These are phyloP conservation scores for Salix arbutifolia DNA, from an alignment of 345 rosid genomes.

Conservation along the genomic window DNA sequence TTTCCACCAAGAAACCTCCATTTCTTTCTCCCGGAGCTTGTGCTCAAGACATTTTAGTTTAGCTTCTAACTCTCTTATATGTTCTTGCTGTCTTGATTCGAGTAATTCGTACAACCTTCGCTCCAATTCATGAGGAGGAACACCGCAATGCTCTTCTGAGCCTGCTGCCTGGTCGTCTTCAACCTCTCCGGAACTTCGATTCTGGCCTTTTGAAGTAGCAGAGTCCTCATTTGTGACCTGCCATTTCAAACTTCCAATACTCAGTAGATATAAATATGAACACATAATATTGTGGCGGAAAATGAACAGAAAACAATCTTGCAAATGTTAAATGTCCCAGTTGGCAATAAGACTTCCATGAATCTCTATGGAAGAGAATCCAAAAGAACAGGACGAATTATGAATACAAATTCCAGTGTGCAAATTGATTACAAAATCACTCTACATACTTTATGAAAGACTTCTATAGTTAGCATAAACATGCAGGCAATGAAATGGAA, in stretches of 20 bases:
- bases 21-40: constrained; percentile 54
- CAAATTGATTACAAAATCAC: not conserved
- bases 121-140: constrained; percentile 62
- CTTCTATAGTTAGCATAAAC: not conserved
- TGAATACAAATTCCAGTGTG: not conserved
- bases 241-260: constrained; percentile 1
- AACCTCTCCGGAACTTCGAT: constrained; percentile 36
- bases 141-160: constrained; percentile 31
- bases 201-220: constrained; percentile 16
- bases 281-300: not conserved
- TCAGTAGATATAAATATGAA: not conserved
- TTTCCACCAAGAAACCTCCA: constrained; percentile 75
- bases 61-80: constrained; percentile 59
- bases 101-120: constrained; percentile 60
- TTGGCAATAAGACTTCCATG: not conserved
- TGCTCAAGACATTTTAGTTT: constrained; percentile 38
- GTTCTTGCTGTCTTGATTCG: constrained; percentile 60
- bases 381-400: not conserved
- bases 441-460: not conserved
- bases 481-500: not conserved
- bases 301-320: not conserved
- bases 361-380: not conserved
- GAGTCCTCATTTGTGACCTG: constrained; percentile 18
- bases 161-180: constrained; percentile 11
- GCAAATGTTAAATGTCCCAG: not conserved